A percentile compares a stretch with the other conserved stretches of the same genome.
These are phyloP conservation scores for Chlorella sp. DNA, from an alignment of 139 green algal genomes.

Conservation along the genomic window DNA sequence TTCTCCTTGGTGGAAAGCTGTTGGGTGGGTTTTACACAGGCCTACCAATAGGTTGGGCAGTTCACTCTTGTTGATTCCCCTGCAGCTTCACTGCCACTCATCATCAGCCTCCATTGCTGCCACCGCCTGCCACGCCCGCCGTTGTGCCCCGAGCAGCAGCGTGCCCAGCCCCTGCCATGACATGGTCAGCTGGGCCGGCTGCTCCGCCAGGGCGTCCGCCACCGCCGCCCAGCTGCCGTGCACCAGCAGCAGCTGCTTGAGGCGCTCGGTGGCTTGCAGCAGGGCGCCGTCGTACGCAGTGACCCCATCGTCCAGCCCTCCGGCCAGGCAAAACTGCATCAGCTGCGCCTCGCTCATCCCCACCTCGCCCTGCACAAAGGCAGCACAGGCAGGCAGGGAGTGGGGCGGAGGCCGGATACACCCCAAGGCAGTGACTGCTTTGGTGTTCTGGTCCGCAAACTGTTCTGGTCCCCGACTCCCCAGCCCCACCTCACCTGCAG, in stretches of 20 bases:
- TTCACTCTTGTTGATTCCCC: no score
- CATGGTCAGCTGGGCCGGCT: neutral
- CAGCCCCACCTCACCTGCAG: neutral
- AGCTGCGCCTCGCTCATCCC: conserved; percentile 8
- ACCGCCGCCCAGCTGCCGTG: neutral
- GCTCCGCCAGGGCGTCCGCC: neutral
- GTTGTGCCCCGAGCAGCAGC: neutral
- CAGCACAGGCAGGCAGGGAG: no score
- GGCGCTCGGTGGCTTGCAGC: neutral
- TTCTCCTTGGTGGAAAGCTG: no score
- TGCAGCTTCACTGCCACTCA: no score
- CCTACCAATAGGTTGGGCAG: no score
- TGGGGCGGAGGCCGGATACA: no score
- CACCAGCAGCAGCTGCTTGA: conserved; percentile 10
- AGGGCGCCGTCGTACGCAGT: neutral
- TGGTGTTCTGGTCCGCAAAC: no score
- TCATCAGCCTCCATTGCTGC: neutral
- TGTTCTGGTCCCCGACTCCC: no score
- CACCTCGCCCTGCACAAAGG: neutral
- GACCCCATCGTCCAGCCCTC: neutral
- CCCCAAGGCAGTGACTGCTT: no score
- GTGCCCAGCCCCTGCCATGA: neutral
- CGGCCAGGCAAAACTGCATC: neutral
- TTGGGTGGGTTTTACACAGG: no score
- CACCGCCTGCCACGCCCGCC: neutral